These are phyloP conservation scores for Fomitopsis schrenkii DNA, from an alignment of 1,284 basidiomycete species.

Conservation along the genomic window DNA sequence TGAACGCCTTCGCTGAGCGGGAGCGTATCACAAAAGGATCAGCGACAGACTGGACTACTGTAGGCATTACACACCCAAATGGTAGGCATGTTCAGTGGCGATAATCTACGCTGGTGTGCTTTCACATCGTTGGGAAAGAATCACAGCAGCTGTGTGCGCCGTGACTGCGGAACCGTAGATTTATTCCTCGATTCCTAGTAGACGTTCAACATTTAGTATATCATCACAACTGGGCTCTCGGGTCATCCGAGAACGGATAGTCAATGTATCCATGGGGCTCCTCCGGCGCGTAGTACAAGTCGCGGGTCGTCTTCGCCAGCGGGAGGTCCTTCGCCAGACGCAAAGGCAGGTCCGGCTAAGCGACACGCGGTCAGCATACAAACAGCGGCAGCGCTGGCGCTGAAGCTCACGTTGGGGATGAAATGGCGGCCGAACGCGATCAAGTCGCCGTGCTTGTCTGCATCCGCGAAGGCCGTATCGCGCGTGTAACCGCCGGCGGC, in stretches of 20 bases:
- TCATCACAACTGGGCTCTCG: not conserved
- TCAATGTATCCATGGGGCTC: constrained; percentile 30
- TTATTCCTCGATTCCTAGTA: not conserved
- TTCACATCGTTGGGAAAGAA: too few species aligned
- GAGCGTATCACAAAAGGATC: too few species aligned
- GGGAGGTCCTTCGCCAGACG: constrained; percentile 30
- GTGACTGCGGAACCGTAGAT: too few species aligned
- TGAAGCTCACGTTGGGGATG: constrained; percentile 36
- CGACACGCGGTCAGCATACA: constrained; percentile 37
- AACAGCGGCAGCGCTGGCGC: not conserved
- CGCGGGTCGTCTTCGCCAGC: constrained; percentile 17
- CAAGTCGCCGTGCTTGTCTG: constrained; percentile 31
- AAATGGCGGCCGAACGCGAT: constrained; percentile 47
- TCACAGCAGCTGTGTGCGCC: too few species aligned
- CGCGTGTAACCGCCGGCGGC: constrained; percentile 29
- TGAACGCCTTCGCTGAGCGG: too few species aligned
- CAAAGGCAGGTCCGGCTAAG: constrained; percentile 43
- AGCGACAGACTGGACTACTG: too few species aligned
- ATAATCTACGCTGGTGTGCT: too few species aligned
- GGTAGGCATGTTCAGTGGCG: too few species aligned
- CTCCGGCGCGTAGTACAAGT: constrained; percentile 23
- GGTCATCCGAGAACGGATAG: constrained; percentile 25
- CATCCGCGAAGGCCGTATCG: constrained; percentile 23
- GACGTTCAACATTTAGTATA: not conserved
- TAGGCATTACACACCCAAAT: too few species aligned